Evolutionary conservation across 1,139 yeast species (phyloP), one percentile per base, ranked within the genome.

Genomic region (Sugiyamaella grinbergsii): DNA sequence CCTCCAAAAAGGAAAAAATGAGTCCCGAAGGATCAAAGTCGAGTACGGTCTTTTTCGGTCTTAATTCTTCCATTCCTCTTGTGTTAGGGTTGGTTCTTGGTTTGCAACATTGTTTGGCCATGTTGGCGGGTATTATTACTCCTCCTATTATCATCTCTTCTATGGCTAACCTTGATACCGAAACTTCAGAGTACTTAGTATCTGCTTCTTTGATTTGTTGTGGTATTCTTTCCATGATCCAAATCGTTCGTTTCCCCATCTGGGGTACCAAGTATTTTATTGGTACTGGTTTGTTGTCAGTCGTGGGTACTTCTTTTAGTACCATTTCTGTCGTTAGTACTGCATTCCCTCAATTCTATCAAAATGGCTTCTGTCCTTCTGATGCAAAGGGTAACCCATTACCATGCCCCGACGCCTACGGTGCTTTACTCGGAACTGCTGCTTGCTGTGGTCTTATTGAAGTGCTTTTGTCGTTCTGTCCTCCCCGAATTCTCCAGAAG

Each of bases 81-180:
- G 63, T 85, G 11, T 72, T 89, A 50, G 95, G 95, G 1, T 69
- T 85, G 49, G 58, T 89, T 5, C 76, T 90, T 41, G 96, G 96
- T 13, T 76, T 90, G 59, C 96, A 89, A 70, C 97, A 90, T 66
- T 74, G 95, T 1, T 71, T 90, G 59, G 84, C 96, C 39, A 87
- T 89, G 95, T 71, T 90, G 70, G 96, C 95, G 7, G 96, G 96
- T 62, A 80, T 90, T 45, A 85, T 85, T 37, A 75, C 95, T n/a
- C 95, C 96, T 4, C 94, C 96, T 2, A 70, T 88, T 51, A 73
- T 87, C 60, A 84, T 86, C 45, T 72, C 90, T 0, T 62, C 72
- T 7, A 70, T 78, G 23, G 90, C 91, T 19, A 76, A 85, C 66
- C 74, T 89, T 51, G 69, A 68, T 28, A 58, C 72, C 15, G 76